phyloP scores from a whole-genome alignment of 306 rosid species.

The Prunus davidiana region DNA sequence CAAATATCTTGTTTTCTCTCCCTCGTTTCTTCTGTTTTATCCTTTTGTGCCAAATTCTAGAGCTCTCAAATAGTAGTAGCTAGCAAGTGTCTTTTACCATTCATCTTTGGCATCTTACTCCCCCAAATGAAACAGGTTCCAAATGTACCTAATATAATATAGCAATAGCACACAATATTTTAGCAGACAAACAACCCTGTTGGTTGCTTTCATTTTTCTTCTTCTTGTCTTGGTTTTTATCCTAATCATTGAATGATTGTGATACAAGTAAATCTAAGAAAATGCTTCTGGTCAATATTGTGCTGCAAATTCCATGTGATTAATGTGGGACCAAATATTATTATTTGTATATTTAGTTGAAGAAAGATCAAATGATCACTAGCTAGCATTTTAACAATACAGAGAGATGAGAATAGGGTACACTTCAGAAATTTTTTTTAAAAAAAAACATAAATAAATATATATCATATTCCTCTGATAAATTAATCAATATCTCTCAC shows the following conservation, averaged over 20 bases:
- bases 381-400: background rate
- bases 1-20: too few relatives aligned
- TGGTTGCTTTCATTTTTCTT: background rate
- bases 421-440: background rate
- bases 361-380: background rate
- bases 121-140: background rate
- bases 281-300: background rate
- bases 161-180: background rate
- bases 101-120: background rate
- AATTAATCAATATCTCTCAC: background rate
- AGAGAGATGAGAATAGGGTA: background rate
- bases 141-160: background rate
- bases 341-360: background rate
- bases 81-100: too few relatives aligned
- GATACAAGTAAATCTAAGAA: background rate
- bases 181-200: background rate
- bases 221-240: background rate
- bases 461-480: background rate
- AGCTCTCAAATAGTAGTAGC: too few relatives aligned
- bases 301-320: background rate
- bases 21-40: too few relatives aligned
- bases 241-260: constrained; percentile 1
- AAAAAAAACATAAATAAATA: background rate
- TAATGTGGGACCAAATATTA: constrained; percentile 10
- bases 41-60: too few relatives aligned